Evolutionary conservation across 768 basidiomycete species (phyloP).

Genomic region (Cyclocybe cylindracea): DNA sequence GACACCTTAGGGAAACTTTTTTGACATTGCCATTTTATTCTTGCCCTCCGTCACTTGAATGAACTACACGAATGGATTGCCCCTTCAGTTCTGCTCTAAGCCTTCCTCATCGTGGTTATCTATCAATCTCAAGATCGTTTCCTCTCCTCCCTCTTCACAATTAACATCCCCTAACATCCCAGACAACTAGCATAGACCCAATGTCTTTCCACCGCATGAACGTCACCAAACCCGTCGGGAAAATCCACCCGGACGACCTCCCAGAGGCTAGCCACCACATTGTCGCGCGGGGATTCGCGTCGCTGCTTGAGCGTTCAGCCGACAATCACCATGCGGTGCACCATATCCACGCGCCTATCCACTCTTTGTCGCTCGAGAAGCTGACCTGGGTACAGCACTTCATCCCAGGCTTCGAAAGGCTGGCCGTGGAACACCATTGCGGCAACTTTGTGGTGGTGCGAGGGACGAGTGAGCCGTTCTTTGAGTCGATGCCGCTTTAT

Average conservation of each 20-base stretch:
- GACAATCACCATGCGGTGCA: constrained; percentile 25
- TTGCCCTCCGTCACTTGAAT: no score
- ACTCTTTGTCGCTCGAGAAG: constrained; percentile 17
- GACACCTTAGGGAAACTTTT: no score
- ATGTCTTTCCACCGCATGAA: constrained; percentile 9
- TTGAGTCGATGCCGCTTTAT: constrained; percentile 78
- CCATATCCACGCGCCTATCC: constrained; percentile 33
- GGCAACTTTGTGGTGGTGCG: constrained; percentile 61
- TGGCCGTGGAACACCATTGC: constrained; percentile 53
- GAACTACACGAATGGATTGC: no score
- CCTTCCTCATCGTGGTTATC: no score
- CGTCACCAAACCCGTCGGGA: constrained; percentile 22
- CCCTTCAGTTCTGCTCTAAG: no score
- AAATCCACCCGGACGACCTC: constrained; percentile 34
- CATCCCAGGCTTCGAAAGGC: constrained; percentile 56
- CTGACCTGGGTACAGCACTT: constrained; percentile 44
- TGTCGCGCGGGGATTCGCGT: constrained; percentile 30
- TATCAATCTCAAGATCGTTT: no score
- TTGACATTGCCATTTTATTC: no score
- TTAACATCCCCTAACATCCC: no score
- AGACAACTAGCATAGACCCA: not conserved
- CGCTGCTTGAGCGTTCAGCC: constrained; percentile 38
- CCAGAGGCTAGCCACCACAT: constrained; percentile 33
- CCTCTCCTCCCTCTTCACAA: no score
- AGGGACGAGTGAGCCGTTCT: constrained; percentile 50